Evolutionary conservation across 2,329 filamentous ascomycete genomes (phyloP).

Genomic region (Aureobasidium sp.): DNA sequence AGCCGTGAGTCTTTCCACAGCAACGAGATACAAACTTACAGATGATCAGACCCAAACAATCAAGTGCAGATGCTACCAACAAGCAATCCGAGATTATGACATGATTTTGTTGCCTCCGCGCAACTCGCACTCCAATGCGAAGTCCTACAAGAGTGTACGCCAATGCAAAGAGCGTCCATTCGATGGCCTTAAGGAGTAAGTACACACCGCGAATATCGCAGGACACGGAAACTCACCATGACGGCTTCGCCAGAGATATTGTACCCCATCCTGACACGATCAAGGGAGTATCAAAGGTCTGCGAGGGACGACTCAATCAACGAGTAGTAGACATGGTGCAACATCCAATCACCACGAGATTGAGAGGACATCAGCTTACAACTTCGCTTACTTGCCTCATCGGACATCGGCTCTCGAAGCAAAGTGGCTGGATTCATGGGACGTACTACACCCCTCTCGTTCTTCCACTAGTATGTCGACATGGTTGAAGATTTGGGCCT

Average conservation of each 20-base stretch:
- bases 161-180: background rate
- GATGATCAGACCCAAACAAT: background rate
- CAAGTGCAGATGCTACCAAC: background rate
- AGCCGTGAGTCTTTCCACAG: background rate
- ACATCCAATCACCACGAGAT: background rate
- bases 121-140: background rate
- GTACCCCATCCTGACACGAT: background rate
- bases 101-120: background rate
- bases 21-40: background rate
- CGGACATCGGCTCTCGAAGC: background rate
- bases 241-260: slow-evolving; percentile 19
- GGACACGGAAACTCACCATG: background rate
- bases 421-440: background rate
- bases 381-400: background rate
- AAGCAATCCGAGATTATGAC: background rate
- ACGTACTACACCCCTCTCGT: background rate
- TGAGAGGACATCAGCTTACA: background rate
- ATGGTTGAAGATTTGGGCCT: background rate
- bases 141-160: background rate
- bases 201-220: background rate
- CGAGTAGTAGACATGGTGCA: background rate
- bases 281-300: background rate
- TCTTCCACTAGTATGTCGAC: background rate
- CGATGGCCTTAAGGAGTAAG: background rate
- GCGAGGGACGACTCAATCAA: background rate